Evolutionary conservation across 2,329 filamentous ascomycete genomes (phyloP), one percentile per base, ranked within the genome.

Genomic region (Didymella exigua): DNA sequence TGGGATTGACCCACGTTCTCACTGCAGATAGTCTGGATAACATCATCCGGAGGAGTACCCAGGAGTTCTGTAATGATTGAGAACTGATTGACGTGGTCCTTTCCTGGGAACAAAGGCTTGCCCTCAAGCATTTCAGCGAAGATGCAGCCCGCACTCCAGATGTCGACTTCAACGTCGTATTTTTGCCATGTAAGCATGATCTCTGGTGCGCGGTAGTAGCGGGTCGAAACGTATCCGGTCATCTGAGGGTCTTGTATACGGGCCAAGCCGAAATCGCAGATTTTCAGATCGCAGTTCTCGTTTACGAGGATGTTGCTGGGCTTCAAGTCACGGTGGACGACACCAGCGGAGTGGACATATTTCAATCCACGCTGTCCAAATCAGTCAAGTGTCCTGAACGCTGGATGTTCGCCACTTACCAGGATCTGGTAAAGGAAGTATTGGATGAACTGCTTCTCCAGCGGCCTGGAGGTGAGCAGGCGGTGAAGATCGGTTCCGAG

Each of bases 101-200:
- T 99, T 75, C 95, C 95, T 0, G 95, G 95, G 83, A 99, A 99
- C 19, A 99, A 81, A 27, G 95, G 95, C 81, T 98, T 98, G 74
- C 95, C 95, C 79, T 97, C 93, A 56, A 99, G 84, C 95, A 99
- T 99, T 80, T 99, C 95, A 36, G 95, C 95, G 69, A 99, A 98
- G 74, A 99, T 99, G 79, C 95, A 99, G 58, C 95, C 95, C 16
- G 93, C 93, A 75, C 95, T 98, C 95, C 95, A 99, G 74, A 99
- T 96, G 75, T 99, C 95, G 54, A 99, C 95, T 80, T 98, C 95
- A 42, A 98, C 88, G 68, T 99, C 95, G 79, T 99, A 99, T 81
- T 99, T 99, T 82, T 99, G 95, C 95, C 95, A 99, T 62, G 95
- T 98, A 74, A 99, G 91, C 95, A 99, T 99, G 75, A 99, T 99